Evolutionary conservation across 441 rosid genomes (phyloP).

Genomic region (Populus hybrid): DNA sequence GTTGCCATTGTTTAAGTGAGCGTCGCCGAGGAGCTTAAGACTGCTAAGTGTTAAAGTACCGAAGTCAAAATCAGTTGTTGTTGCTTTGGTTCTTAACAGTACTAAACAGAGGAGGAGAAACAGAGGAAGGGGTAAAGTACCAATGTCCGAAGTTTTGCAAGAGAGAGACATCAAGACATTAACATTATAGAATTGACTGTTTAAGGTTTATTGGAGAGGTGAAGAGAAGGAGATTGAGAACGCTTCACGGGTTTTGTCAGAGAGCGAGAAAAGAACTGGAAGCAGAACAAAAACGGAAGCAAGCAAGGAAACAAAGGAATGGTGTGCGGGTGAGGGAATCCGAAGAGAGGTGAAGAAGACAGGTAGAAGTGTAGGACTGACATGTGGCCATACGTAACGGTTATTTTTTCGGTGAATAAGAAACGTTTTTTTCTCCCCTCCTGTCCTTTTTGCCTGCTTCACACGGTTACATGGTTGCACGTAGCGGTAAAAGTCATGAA

Average conservation of each 20-base stretch:
- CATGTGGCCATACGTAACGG: constrained; percentile 60
- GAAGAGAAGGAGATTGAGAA: not conserved
- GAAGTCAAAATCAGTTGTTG: constrained; percentile 70
- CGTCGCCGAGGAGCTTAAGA: constrained; percentile 85
- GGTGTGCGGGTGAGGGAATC: constrained; percentile 25
- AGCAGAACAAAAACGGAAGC: not conserved
- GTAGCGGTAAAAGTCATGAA: not conserved
- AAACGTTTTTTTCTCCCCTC: not conserved
- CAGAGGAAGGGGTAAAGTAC: constrained; percentile 8
- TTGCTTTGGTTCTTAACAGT: constrained; percentile 13
- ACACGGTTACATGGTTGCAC: not conserved
- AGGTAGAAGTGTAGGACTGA: constrained; percentile 41
- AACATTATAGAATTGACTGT: not conserved
- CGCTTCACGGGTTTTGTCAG: not conserved
- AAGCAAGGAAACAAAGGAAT: constrained; percentile 19
- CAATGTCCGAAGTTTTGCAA: not conserved
- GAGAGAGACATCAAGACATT: not conserved
- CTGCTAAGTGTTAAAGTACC: constrained; percentile 66
- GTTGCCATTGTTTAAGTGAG: constrained; percentile 76
- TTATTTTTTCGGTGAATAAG: constrained; percentile 22
- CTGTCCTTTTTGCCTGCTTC: not conserved
- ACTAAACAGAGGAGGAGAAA: constrained; percentile 29
- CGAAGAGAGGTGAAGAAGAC: constrained; percentile 40
- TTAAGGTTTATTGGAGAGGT: not conserved
- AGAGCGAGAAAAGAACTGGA: not conserved